Base-by-base conservation (phyloP, 2,329 filamentous ascomycete genomes). In the Colletotrichum sansevieriae region DNA sequence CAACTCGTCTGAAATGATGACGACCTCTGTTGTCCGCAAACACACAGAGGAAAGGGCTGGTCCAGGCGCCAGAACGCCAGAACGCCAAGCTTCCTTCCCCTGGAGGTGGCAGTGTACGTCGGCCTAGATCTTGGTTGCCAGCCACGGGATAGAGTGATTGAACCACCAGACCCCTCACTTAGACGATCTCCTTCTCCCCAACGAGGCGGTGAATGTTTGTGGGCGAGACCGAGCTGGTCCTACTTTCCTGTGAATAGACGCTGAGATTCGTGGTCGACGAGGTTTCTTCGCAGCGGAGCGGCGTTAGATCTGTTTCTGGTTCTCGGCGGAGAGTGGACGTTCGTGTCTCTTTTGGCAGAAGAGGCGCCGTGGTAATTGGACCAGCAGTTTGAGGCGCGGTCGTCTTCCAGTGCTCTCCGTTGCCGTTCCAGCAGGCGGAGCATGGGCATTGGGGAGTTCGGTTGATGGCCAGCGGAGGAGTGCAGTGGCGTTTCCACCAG, bases 401-500 rank as follows among this genome's bases (percentile, higher is more conserved):
- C 25, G 62, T 69, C 66, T 66, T 69, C 66, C 66, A 69, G 56
- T 69, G 66, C 62, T 69, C 56, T 41, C 66, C 66, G 55, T 65
- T 69, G 10, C 62, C 66, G 56, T 69, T 69, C 66, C 65, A 80
- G 74, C 78, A 80, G 52, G 74, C 70, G 59, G 74, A 75, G 72
- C 80, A 82, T 60, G 79, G 79, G 63, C 80, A 82, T 20, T 74
- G 70, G 4, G 78, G 73, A 39, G 73, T 73, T 67, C 72, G 72
- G 73, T 75, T 77, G 72, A 79, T 73, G 52, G 80, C 79, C 2
- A 80, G 80, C 18, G 78, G 77, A 62, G 80, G 78, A 55, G 79
- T 74, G 70, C 78, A 81, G 76, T 82, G 80, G 70, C 79, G 79
- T 56, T 78, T 76, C 68, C 81, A 81, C 80, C 80, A 82, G 71